Evolutionary conservation across 1,284 basidiomycete species (phyloP), one percentile per base, ranked within the genome.

Genomic region (Dichomitus squalens): DNA sequence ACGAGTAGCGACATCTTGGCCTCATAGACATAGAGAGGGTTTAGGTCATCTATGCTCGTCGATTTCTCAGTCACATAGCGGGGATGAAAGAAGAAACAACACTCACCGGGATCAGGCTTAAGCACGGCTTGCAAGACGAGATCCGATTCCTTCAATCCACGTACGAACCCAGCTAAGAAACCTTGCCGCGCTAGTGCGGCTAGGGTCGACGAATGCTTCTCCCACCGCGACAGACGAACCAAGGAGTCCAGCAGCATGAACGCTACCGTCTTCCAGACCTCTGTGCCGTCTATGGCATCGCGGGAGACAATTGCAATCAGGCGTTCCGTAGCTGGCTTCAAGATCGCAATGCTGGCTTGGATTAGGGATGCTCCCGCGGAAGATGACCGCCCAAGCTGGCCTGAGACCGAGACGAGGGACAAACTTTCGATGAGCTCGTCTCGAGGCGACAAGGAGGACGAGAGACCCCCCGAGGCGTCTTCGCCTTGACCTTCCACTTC

Each of bases 221-320:
- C 88, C 55, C 76, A 70, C 12, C 81, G 82, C 25, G 85, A 88
- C 1, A 92, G 70, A 61, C 89, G 76, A 53, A 88, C 80, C 9
- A 96, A 77, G 11, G 90, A 84, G 70, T 95, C 92, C 49, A 96
- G 78, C 5, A 93, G 78, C 75, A 93, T 91, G 70, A 95, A 96
- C 18, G 93, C 90, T 27, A 96, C 87, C 18, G 96, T 96, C 76
- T 95, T 93, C 95, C 96, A 98, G 0, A 98, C 92, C 70, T 98
- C 95, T 29, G 90, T 87, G 9, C 95, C 95, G 66, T 98, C 95
- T 57, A 96, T 90, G 0, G 95, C 95, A 70, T 99, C 96, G 18
- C 93, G 83, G 35, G 92, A 88, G 27, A 98, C 79, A n/a, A 87
- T 79, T 0, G 86, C 75, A 0, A 96, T 79, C 20, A 99, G 76